A percentile compares a stretch with the other conserved stretches of the same genome.
Evolutionary conservation across 257 asterid genomes (phyloP).

Genomic region (Euphrasia confusa): DNA sequence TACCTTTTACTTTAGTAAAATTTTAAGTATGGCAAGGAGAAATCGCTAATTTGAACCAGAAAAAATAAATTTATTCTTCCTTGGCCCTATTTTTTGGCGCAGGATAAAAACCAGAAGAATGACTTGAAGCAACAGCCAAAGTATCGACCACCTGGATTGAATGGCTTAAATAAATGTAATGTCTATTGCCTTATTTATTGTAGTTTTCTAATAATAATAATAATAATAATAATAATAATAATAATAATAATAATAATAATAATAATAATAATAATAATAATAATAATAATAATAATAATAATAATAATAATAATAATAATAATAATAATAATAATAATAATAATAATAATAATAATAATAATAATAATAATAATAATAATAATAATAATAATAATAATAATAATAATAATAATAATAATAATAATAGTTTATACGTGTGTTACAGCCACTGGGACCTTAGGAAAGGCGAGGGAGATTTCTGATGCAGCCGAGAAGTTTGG

Average conservation of each 20-base stretch:
- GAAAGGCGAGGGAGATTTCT: slow-evolving; percentile 36
- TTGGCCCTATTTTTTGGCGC: slow-evolving; percentile 9
- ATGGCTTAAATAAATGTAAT: slow-evolving; percentile 44
- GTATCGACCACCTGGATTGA: slow-evolving; percentile 71
- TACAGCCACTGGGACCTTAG: slow-evolving; percentile 31
- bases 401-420: neutral
- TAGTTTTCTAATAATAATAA: neutral
- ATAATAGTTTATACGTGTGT: neutral
- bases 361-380: too few species aligned
- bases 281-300: neutral
- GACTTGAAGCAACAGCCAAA: slow-evolving; percentile 51
- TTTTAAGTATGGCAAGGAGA: slow-evolving; percentile 3
- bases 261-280: neutral
- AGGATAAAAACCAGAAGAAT: slow-evolving; percentile 38
- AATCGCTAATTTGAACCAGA: slow-evolving; percentile 3
- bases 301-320: neutral
- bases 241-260: neutral
- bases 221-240: neutral
- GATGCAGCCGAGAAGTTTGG: slow-evolving; percentile 51
- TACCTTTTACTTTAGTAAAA: neutral
- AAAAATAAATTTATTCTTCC: neutral
- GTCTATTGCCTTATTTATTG: neutral
- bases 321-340: neutral
- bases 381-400: neutral
- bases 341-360: neutral